Base-by-base conservation (phyloP, 78 protist species). In the Dictyostelium brefeldianum region DNA sequence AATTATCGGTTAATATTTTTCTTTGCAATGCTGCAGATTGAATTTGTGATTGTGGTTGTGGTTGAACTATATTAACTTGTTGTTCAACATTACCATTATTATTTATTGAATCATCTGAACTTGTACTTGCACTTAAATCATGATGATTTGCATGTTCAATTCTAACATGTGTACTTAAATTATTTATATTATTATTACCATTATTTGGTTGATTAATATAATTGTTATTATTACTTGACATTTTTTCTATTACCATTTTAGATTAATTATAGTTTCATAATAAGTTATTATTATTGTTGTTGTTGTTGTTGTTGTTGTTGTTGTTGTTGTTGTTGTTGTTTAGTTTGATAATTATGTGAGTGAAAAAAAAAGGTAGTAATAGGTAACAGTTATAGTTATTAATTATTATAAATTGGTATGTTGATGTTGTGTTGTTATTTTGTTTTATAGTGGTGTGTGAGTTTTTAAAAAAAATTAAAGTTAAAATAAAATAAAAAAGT, bases 111-210 rank as follows among this genome's bases (percentile, higher is more conserved):
- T 67, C 75, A 27, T 31, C 75, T 25, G 43, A 25, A 27, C 43
- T 27, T 10, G 75, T 27, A 29, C 46, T 12, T 14, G 18, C 47
- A 5, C 43, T 27, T 67, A 67, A 67, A 67, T 67, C 47, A 31
- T 67, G 41, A 25, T 31, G 75, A 67, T 67, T 67, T 15, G 48
- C 75, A 62, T 62, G 70, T 62, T 62, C 70, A 22, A 62, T 62
- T 62, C 70, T 62, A 11, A 15, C 25, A n/a, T 57, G 70, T 62
- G 70, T 22, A 25, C 36, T 25, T 25, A 22, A 11, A 25, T 62
- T 25, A 7, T 62, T 62, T 25, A 22, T 57, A 14, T 18, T 56
- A 20, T 22, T 15, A 36, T 36, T 36, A 36, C 43, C 43, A 36
- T 36, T 36, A 36, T 36, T 36, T 36, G 43, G 43, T 36, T 36